Conservation (phyloP, 176 grass and related monocot genomes). For the Oryza punctata region DNA sequence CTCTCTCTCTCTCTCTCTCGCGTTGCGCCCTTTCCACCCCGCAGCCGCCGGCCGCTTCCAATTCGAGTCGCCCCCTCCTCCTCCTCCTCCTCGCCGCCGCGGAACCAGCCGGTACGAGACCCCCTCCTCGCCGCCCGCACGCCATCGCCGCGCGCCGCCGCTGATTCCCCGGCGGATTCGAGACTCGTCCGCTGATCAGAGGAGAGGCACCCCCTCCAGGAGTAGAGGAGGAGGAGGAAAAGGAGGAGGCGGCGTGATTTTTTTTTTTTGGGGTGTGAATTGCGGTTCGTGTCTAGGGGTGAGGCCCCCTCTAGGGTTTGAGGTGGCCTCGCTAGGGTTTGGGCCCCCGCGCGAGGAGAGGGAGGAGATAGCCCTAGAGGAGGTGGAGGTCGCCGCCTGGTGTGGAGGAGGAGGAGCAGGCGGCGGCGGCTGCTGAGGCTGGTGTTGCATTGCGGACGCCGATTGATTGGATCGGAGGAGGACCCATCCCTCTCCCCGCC, state of each 20-base stretch:
- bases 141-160: slow-evolving; percentile 13
- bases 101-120: neutral
- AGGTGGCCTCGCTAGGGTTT: slow-evolving; percentile 42
- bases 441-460: slow-evolving; percentile 22
- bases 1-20: slow-evolving; percentile 16
- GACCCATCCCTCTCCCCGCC: slow-evolving; percentile 40
- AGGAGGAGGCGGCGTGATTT: slow-evolving; percentile 4
- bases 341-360: slow-evolving; percentile 5
- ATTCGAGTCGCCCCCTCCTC: no score
- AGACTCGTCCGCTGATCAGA: slow-evolving; percentile 12
- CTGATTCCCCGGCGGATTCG: slow-evolving; percentile 15
- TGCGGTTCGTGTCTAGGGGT: neutral
- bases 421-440: neutral
- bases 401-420: neutral
- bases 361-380: neutral
- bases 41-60: slow-evolving; percentile 42
- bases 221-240: neutral
- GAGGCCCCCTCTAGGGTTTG: slow-evolving; percentile 22
- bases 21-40: slow-evolving; percentile 5
- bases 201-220: slow-evolving; percentile 3
- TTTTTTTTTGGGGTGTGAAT: neutral
- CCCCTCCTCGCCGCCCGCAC: neutral
- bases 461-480: slow-evolving; percentile 34
- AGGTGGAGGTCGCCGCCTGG: slow-evolving; percentile 11
- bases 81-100: neutral